Evolutionary conservation across 768 basidiomycete genomes (phyloP).

Genomic region (Termitomyces sp.): DNA sequence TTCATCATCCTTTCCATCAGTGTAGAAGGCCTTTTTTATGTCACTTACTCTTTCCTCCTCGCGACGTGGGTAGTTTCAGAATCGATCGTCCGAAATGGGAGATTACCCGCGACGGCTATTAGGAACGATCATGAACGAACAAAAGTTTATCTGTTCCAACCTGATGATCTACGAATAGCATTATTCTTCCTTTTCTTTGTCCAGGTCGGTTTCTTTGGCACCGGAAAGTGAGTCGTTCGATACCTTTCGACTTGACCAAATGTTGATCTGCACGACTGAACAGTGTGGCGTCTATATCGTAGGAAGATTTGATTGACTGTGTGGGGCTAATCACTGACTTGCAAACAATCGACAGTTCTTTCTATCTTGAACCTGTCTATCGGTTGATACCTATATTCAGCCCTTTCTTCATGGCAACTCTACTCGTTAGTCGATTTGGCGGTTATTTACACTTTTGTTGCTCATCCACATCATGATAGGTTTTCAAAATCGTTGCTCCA

Average conservation of each 20-base stretch:
- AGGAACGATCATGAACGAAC: slow-evolving; percentile 1
- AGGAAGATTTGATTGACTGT: slow-evolving; percentile 19
- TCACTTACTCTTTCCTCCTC: slow-evolving; percentile 59
- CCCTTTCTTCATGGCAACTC: slow-evolving; percentile 75
- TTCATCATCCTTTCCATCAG: slow-evolving; percentile 81
- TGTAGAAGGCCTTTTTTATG: slow-evolving; percentile 75
- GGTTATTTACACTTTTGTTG: background rate
- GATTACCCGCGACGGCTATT: slow-evolving; percentile 2
- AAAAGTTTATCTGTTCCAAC: slow-evolving; percentile 37
- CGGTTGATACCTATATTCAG: slow-evolving; percentile 81
- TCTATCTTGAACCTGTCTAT: slow-evolving; percentile 86
- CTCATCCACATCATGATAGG: slow-evolving; percentile 27
- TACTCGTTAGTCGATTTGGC: slow-evolving; percentile 44
- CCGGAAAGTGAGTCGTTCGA: slow-evolving; percentile 60
- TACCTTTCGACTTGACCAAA: background rate
- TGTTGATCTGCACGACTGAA: background rate
- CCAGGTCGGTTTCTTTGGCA: slow-evolving; percentile 83
- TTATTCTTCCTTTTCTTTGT: slow-evolving; percentile 84
- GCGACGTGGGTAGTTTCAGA: slow-evolving; percentile 69
- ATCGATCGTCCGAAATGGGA: slow-evolving; percentile 17
- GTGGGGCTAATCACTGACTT: background rate
- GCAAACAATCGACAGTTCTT: slow-evolving; percentile 40
- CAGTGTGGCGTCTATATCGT: slow-evolving; percentile 84
- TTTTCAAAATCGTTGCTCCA: slow-evolving; percentile 80
- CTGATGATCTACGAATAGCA: slow-evolving; percentile 66